Base-by-base conservation (phyloP, 2,329 filamentous ascomycete genomes). In the Talaromyces marneffei region DNA sequence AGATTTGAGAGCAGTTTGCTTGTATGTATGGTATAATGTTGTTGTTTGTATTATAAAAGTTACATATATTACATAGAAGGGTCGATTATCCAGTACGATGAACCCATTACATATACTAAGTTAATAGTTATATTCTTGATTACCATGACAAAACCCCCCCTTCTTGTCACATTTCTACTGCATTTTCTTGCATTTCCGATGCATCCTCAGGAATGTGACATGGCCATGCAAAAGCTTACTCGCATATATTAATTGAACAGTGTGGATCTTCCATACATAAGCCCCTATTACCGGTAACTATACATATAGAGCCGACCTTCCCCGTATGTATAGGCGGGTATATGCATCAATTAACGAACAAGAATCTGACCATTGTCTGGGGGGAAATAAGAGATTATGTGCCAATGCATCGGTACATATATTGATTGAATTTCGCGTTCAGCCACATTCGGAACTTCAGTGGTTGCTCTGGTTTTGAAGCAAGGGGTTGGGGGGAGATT, bases 1-100 rank as follows among this genome's bases (percentile, higher is more conserved):
- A 81, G 77, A 23, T 37, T n/a, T 8, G n/a, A 16, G 9, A n/a
- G 12, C 31, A 6, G 2, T n/a, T 56, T 42, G 39, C 33, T 55
- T 25, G 20, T 35, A 23, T 10, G 37, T 55, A 42, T 57, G 23
- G 37, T 48, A 23, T 9, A 8, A 29, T n/a, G n/a, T n/a, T n/a
- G n/a, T n/a, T n/a, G n/a, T 33, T 5, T 57, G 39, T 57, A 25
- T 50, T 8, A 39, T 48, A 35, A 20, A 33, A 20, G n/a, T 31
- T 57, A 48, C n/a, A n/a, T 27, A 27, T 58, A 37, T 33, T 35
- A 18, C 27, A 46, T 7, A 23, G 20, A 54, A 18, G 27, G 53
- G 25, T 10, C 20, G 8, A 10, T 23, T 46, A 39, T 23, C 9
- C n/a, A 2, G n/a, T 14, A 6, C 27, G 10, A 10, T 52, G n/a